Percentiles rank a stretch among this genome's conserved stretches.
Evolutionary conservation across 371 early-diverging fungal genomes (phyloP).

Genomic region (Lichtheimia corymbifera): DNA sequence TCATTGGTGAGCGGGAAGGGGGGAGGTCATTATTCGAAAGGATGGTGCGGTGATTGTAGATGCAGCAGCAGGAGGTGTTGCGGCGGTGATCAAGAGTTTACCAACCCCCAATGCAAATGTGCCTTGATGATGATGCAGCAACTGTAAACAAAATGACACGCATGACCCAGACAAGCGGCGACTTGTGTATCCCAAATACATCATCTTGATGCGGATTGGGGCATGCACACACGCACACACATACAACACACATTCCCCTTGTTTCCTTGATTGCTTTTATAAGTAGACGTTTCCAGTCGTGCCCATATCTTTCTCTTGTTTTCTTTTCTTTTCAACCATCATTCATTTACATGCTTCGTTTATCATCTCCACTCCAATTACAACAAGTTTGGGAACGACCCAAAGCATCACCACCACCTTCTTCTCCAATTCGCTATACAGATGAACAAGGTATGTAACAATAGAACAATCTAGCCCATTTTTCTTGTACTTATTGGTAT

Average conservation of each 20-base stretch:
- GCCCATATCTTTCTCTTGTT: too few relatives aligned
- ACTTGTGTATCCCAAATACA: too few relatives aligned
- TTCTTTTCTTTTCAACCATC: conserved; percentile 1
- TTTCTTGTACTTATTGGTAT: neutral
- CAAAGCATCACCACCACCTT: neutral
- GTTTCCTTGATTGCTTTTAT: neutral
- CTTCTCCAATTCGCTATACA: neutral
- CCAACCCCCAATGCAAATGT: neutral
- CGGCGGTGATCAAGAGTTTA: too few relatives aligned
- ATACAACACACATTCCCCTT: conserved; percentile 46
- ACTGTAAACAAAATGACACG: conserved; percentile 36
- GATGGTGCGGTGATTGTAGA: too few relatives aligned
- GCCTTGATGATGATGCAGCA: conserved; percentile 9
- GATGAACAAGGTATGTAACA: neutral
- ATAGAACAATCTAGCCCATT: neutral
- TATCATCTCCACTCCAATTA: conserved; percentile 6
- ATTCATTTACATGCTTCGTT: conserved; percentile 9
- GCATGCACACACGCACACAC: conserved; percentile 54
- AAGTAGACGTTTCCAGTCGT: conserved; percentile 1
- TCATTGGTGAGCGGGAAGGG: too few relatives aligned
- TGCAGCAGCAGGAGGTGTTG: too few relatives aligned
- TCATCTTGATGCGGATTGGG: too few relatives aligned
- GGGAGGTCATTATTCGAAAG: too few relatives aligned
- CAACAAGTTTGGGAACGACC: conserved; percentile 19
- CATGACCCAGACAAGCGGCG: conserved; percentile 70